Conservation (phyloP, 2,329 filamentous ascomycete genomes). For the Cordyceps cateniannulata region DNA sequence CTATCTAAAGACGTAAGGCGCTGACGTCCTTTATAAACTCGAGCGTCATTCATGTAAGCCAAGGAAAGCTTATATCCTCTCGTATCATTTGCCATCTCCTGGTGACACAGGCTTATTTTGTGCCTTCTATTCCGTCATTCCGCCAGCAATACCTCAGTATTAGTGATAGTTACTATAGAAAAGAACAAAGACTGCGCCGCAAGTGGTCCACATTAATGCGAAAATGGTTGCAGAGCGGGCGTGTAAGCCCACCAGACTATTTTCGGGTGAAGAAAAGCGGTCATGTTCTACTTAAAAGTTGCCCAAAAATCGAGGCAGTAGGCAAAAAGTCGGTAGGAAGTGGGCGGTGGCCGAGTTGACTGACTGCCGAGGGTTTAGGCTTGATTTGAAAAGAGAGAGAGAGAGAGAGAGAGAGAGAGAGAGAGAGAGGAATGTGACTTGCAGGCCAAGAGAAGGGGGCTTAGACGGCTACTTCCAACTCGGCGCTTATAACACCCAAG, state of each 20-base stretch:
- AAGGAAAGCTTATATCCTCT: not conserved
- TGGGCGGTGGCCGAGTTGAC: too few species aligned
- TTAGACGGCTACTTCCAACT: too few species aligned
- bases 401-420: too few species aligned
- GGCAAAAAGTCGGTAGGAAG: too few species aligned
- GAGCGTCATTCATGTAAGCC: not conserved
- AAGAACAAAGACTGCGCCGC: not conserved
- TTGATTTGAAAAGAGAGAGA: too few species aligned
- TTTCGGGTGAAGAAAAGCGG: not conserved
- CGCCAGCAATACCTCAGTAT: not conserved
- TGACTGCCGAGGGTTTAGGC: too few species aligned
- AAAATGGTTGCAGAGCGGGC: not conserved
- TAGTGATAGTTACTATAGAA: too few species aligned
- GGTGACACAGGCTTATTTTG: not conserved
- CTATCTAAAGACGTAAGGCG: too few species aligned
- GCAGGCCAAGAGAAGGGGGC: too few species aligned
- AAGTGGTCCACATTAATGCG: not conserved
- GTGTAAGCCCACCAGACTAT: not conserved
- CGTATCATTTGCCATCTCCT: not conserved
- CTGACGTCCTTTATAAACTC: not conserved
- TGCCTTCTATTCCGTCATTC: not conserved
- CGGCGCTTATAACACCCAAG: too few species aligned
- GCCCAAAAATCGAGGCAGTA: not conserved
- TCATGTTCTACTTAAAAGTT: too few species aligned
- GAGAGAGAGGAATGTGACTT: too few species aligned